Evolutionary conservation across 805 yeast species (phyloP).

Genomic region (Spathaspora sp.): DNA sequence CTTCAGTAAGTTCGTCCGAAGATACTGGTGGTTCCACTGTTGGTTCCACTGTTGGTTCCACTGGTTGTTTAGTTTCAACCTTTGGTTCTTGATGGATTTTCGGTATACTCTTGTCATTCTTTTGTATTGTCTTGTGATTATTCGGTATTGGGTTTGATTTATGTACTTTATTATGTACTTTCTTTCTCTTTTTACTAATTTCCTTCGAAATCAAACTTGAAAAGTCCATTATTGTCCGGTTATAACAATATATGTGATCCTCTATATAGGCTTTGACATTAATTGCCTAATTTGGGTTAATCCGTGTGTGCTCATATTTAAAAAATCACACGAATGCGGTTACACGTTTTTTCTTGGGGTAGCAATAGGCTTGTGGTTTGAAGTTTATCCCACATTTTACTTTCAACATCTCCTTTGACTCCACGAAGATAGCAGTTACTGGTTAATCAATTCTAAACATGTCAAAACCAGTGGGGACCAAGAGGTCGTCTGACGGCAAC

Average conservation of each 20-base stretch:
- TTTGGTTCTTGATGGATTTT: slow-evolving; percentile 12
- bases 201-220: slow-evolving; percentile 44
- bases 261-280: neutral
- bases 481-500: neutral
- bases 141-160: slow-evolving; percentile 7
- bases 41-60: too few relatives aligned
- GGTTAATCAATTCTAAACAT: neutral
- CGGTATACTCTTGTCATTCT: slow-evolving; percentile 5
- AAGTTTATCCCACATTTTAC: neutral
- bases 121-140: slow-evolving; percentile 7
- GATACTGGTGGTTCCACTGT: too few relatives aligned
- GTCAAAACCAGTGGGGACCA: neutral
- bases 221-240: slow-evolving; percentile 39
- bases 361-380: neutral
- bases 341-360: neutral
- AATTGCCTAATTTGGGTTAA: neutral
- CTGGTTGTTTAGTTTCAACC: too few relatives aligned
- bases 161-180: slow-evolving; percentile 10
- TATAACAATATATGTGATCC: neutral
- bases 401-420: too few relatives aligned
- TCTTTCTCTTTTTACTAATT: slow-evolving; percentile 42
- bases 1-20: slow-evolving; percentile 3
- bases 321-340: neutral
- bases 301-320: neutral
- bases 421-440: too few relatives aligned